phyloP scores from a whole-genome alignment of 352 stramenopile genomes.

The Thraustotheca clavata region DNA sequence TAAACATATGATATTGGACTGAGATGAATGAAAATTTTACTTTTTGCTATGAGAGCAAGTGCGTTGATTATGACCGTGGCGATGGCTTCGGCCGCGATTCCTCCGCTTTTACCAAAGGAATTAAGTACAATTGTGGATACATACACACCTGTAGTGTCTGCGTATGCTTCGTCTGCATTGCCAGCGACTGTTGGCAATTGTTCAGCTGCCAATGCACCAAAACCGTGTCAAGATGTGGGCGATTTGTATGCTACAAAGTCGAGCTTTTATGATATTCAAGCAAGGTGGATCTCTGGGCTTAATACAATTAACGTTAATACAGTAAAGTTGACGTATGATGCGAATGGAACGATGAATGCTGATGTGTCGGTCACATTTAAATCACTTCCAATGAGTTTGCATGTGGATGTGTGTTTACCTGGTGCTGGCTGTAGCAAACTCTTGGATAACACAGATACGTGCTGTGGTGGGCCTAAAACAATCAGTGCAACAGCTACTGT shows the following conservation, averaged over 20 bases:
- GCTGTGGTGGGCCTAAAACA: constrained; percentile 8
- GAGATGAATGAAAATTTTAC: not conserved
- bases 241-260: constrained; percentile 6
- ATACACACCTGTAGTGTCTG: constrained; percentile 7
- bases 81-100: not conserved
- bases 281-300: constrained; percentile 6
- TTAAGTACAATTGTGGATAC: not conserved
- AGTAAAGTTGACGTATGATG: constrained; percentile 9
- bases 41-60: not conserved
- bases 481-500: not conserved
- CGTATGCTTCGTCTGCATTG: not conserved
- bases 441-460: constrained; percentile 14
- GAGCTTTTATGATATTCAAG: constrained; percentile 9
- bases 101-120: constrained; percentile 8
- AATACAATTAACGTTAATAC: constrained; percentile 6
- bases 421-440: constrained; percentile 1
- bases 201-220: not conserved
- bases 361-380: not conserved
- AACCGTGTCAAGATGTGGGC: constrained; percentile 7
- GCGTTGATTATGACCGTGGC: not conserved
- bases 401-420: not conserved
- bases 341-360: not conserved
- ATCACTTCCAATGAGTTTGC: constrained; percentile 8
- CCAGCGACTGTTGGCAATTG: constrained; percentile 15
- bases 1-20: not conserved